phyloP scores from a whole-genome alignment of 345 rosid genomes.

The Nephelium lappaceum region DNA sequence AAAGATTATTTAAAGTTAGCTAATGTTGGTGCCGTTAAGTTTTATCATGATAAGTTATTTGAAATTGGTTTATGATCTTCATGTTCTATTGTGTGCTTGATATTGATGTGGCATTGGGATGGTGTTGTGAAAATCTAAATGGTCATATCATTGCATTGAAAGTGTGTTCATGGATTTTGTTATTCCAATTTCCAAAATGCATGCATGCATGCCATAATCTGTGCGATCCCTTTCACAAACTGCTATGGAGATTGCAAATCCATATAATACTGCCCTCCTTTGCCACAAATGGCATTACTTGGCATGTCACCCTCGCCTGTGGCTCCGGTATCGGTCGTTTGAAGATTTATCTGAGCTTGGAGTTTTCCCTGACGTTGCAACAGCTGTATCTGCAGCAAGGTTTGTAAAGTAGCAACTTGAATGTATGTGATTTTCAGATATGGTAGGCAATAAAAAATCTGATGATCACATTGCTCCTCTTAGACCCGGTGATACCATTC shows the following conservation, averaged over 20 bases:
- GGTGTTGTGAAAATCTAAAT: neutral
- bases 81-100: neutral
- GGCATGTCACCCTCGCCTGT: constrained; percentile 95
- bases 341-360: constrained; percentile 64
- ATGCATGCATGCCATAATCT: constrained; percentile 15
- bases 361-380: constrained; percentile 69
- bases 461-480: constrained; percentile 32
- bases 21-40: too few relatives aligned
- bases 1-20: too few relatives aligned
- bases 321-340: constrained; percentile 82
- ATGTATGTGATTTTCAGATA: constrained; percentile 4
- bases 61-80: neutral
- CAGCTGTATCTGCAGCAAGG: constrained; percentile 95
- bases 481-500: constrained; percentile 95
- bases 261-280: constrained; percentile 99
- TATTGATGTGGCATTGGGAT: neutral
- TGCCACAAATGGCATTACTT: constrained; percentile 97
- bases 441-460: constrained; percentile 3
- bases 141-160: neutral
- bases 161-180: neutral
- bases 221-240: constrained; percentile 44
- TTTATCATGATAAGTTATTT: too few relatives aligned
- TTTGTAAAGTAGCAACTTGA: constrained; percentile 32
- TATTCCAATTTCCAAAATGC: neutral
- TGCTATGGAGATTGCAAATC: constrained; percentile 88